phyloP scores from a whole-genome alignment of 257 asterid species.

The Solanum pinnatisectum region DNA sequence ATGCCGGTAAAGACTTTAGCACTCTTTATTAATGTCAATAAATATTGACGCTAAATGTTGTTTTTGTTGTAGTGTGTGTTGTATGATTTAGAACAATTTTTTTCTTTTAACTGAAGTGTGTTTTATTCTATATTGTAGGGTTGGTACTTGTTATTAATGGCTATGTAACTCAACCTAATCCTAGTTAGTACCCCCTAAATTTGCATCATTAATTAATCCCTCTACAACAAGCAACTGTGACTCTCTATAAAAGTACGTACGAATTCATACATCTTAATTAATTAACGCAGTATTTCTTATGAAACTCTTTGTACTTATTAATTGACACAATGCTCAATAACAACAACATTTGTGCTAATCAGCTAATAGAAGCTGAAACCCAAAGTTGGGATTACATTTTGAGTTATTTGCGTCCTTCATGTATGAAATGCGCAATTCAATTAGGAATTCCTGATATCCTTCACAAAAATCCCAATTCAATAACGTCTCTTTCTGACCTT shows the following conservation, averaged over 20 bases:
- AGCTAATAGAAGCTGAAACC: neutral
- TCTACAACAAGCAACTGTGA: neutral
- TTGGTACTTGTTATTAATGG: neutral
- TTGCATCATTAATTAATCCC: neutral
- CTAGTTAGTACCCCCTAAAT: neutral
- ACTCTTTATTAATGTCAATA: too few relatives aligned
- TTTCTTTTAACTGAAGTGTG: too few relatives aligned
- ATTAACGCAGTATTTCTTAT: neutral
- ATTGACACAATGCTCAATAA: neutral
- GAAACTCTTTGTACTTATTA: neutral
- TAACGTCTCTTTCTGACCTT: neutral
- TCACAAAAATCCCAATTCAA: neutral
- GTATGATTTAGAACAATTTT: too few relatives aligned
- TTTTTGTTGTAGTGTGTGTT: too few relatives aligned
- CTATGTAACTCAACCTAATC: neutral
- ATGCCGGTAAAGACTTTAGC: too few relatives aligned
- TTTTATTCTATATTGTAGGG: too few relatives aligned
- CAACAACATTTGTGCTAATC: neutral
- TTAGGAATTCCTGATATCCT: neutral
- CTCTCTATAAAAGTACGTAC: neutral
- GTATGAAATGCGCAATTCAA: neutral
- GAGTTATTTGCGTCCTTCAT: neutral
- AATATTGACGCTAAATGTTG: too few relatives aligned
- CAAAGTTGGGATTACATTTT: neutral
- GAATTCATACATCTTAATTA: neutral